Evolutionary conservation across 2,329 filamentous ascomycete genomes (phyloP).

Genomic region (Mariannaea elegans): DNA sequence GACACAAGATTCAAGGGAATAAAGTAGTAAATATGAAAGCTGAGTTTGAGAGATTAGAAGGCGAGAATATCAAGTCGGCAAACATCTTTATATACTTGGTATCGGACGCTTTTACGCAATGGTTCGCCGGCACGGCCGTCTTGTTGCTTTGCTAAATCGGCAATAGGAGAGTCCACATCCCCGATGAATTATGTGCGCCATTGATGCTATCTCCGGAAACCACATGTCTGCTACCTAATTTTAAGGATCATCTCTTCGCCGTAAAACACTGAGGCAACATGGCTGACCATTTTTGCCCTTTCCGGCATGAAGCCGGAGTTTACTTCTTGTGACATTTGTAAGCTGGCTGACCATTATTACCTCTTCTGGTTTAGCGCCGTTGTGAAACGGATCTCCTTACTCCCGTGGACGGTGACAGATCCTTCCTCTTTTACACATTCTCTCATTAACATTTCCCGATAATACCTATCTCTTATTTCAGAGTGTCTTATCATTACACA

Average conservation of each 20-base stretch:
- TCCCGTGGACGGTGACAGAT: conserved; percentile 1
- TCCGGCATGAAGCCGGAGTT: conserved; percentile 21
- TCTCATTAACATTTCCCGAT: neutral
- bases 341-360: conserved; percentile 26
- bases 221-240: too few species aligned
- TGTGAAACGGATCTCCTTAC: neutral
- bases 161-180: too few species aligned
- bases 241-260: neutral
- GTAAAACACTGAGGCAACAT: neutral
- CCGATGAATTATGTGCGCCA: neutral
- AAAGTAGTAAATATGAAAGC: neutral
- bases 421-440: neutral
- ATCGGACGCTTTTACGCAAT: too few species aligned
- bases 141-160: too few species aligned
- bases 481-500: too few species aligned
- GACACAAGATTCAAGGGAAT: neutral
- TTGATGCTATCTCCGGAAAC: too few species aligned
- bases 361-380: neutral
- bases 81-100: too few species aligned
- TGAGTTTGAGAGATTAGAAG: neutral
- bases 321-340: neutral
- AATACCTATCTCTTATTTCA: too few species aligned
- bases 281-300: conserved; percentile 26
- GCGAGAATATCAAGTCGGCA: neutral
- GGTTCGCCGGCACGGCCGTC: too few species aligned